phyloP scores from a whole-genome alignment of 73 alveolate genomes.

The Effrenium voratum region DNA sequence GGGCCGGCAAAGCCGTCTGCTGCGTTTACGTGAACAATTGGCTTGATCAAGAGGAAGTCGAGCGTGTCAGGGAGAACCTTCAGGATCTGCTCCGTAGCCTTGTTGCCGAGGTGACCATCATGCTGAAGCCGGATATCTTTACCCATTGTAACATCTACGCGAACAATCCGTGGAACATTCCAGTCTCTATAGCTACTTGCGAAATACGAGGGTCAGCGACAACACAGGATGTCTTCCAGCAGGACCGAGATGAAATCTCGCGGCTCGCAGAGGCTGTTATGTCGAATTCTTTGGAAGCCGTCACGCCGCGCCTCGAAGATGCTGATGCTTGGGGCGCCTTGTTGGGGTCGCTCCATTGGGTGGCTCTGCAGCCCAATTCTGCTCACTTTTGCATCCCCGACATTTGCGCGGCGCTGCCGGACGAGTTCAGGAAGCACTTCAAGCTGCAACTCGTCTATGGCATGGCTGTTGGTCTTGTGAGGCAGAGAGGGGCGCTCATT shows the following conservation, averaged over 20 bases:
- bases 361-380: neutral
- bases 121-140: neutral
- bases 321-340: neutral
- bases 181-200: neutral
- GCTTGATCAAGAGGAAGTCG: neutral
- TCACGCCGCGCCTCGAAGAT: neutral
- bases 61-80: neutral
- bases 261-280: neutral
- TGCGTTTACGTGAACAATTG: neutral
- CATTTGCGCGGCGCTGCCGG: neutral
- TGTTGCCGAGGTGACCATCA: neutral
- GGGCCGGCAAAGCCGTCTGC: neutral
- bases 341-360: neutral
- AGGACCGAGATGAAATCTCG: neutral
- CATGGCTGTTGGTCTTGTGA: neutral
- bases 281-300: neutral
- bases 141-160: neutral
- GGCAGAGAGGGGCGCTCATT: neutral
- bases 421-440: neutral
- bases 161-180: neutral
- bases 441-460: neutral
- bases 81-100: neutral
- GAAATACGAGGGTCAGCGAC: neutral
- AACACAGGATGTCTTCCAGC: neutral
- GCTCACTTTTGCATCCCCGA: neutral